Base-by-base conservation (phyloP, 257 asterid genomes). In the Handroanthus guayacan region DNA sequence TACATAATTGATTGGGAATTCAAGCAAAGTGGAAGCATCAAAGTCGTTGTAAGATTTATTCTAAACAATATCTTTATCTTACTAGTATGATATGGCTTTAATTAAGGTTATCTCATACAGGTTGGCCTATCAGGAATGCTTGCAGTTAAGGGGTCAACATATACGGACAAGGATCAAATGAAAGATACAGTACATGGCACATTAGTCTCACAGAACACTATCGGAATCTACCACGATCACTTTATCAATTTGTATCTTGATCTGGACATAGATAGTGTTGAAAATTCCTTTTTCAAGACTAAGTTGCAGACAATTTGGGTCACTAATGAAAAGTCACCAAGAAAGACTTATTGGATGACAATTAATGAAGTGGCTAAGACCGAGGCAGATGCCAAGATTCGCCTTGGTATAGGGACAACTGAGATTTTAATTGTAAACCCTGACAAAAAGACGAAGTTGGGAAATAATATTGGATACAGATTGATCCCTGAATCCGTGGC, bases 1-100 rank as follows among this genome's bases (percentile, higher is more conserved):
- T 82, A 82, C 66, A 67, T 70, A 10, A 41, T 82, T 18, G 83
- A 82, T 52, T 82, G 86, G 84, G 86, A 82, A 67, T 82, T 82
- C 68, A 82, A 82, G 62, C 83, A 76, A 64, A 75, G 69, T 55
- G 86, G 86, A 31, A 50, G 17, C 60, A 75, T 82, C 52, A 79
- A 79, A 71, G 66, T 79, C 52, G 52, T 77, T 0, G 86, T 82
- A 58, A 68, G 79, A 44, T 18, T n/a, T 25, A 3, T 18, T 9
- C 1, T 36, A 51, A 41, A 16, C 6, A 67, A 14, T 16, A 0
- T 31, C 25, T 11, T 3, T 25, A 10, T 25, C 45, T 41, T 5
- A 0, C 0, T 3, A 0, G 5, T 18, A 20, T 67, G 14, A 6
- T 3, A 18, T 5, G 10, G 0, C 11, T 44, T 52, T 20, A 73